Evolutionary conservation across 495 filamentous ascomycete genomes (phyloP), one percentile per base, ranked within the genome.

Genomic region (Diplogelasinospora grovesii): DNA sequence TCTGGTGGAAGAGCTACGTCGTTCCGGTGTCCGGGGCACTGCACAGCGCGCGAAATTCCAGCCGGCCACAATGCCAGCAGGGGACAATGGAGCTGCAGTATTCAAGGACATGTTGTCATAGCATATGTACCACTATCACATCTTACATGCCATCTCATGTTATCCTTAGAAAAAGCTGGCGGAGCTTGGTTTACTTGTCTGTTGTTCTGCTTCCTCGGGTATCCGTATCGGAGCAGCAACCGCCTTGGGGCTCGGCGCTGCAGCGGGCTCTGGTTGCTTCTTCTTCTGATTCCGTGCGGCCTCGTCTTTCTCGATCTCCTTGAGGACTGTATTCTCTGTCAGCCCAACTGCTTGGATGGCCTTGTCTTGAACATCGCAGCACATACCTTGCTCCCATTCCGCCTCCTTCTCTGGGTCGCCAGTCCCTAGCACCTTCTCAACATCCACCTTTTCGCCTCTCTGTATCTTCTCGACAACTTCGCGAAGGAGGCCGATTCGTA

Each of bases 371-470:
- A 6, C n/a, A 6, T n/a, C n/a, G n/a, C n/a, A n/a, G n/a, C 9
- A 34, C 65, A 63, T 34, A 88, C 86, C 79, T 53, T 93, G 82
- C 61, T 90, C 84, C 92, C 93, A 99, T 55, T 85, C 84, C 52
- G 71, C 65, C 59, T 97, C 92, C 60, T 77, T 76, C 47, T 73
- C 71, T 21, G 70, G 62, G 60, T 89, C 80, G 1, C 89, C 88
- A 1, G 86, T 85, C 6, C 92, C 92, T 40, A 99, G 54, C 38
- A 81, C 63, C 51, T 74, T 79, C 54, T 89, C 86, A 6, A 97
- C 87, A 63, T 97, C 89, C 8, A 97, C 86, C 15, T 88, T 73
- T 63, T 99, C 89, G 10, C 92, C 93, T 20, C 63, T 76, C 58
- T 93, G 79, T 22, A 96, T 71, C 50, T 74, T 77, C 48, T 86